Percentiles rank a stretch among this genome's conserved stretches.
These are phyloP conservation scores for Erodium moschatum DNA, from an alignment of 441 rosid genomes.

Conservation along the genomic window DNA sequence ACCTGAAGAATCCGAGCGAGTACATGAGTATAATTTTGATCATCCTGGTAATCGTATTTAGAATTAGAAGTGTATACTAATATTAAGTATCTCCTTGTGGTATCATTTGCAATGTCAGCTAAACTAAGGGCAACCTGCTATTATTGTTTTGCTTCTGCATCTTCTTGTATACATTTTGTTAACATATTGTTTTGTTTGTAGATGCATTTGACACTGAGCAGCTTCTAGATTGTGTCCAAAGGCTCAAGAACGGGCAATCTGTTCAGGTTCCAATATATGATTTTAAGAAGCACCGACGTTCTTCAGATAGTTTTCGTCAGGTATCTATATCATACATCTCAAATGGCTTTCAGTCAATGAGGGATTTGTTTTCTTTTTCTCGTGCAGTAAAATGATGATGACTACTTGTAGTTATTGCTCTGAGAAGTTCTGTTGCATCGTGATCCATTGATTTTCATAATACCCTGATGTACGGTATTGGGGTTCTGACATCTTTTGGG, in stretches of 20 bases:
- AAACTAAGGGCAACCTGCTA: background rate
- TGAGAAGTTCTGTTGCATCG: background rate
- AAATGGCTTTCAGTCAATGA: background rate
- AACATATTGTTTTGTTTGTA: slow-evolving; percentile 19
- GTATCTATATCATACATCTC: slow-evolving; percentile 42
- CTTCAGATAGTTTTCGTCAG: slow-evolving; percentile 82
- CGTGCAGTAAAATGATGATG: background rate
- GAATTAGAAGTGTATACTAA: slow-evolving; percentile 4
- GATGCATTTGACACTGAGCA: slow-evolving; percentile 98
- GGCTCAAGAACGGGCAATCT: slow-evolving; percentile 59
- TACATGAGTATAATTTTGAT: slow-evolving; percentile 94
- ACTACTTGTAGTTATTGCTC: background rate
- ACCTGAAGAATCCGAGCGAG: slow-evolving; percentile 58
- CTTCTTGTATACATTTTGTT: slow-evolving; percentile 27
- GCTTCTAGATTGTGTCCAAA: slow-evolving; percentile 67
- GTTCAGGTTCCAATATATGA: slow-evolving; percentile 87
- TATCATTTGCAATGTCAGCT: background rate
- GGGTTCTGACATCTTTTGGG: background rate
- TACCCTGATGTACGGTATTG: background rate
- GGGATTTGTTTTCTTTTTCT: background rate
- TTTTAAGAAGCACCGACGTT: slow-evolving; percentile 72
- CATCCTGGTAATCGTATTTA: slow-evolving; percentile 37
- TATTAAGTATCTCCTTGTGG: background rate
- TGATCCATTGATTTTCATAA: background rate
- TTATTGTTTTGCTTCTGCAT: slow-evolving; percentile 21